These are phyloP conservation scores for Suillus ampliporus DNA, from an alignment of 768 basidiomycete species.

Conservation along the genomic window DNA sequence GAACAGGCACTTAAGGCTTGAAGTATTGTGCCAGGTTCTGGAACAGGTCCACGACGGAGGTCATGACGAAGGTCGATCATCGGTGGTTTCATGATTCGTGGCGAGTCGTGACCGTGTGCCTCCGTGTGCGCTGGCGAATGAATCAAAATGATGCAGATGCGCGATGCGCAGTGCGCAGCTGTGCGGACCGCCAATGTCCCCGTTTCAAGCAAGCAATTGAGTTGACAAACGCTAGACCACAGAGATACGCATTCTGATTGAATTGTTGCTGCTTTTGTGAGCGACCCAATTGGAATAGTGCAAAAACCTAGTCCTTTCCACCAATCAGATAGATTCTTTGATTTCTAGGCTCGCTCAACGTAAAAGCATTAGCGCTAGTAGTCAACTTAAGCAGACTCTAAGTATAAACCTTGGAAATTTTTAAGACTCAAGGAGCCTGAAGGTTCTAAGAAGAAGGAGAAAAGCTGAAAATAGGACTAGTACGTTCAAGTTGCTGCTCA, in stretches of 20 bases:
- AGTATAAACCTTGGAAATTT: conserved; percentile 6
- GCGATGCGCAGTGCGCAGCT: not conserved
- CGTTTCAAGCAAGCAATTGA: not conserved
- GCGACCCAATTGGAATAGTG: not conserved
- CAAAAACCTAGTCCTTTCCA: not conserved
- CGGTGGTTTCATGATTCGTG: not conserved
- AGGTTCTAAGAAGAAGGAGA: not conserved
- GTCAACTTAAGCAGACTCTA: not conserved
- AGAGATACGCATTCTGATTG: not conserved
- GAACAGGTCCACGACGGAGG: not conserved
- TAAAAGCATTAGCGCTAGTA: not conserved
- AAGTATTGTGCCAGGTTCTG: not conserved
- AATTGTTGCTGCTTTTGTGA: not conserved
- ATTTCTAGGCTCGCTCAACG: not conserved
- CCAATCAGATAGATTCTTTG: too few relatives aligned
- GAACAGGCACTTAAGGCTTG: not conserved
- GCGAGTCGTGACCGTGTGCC: too few relatives aligned
- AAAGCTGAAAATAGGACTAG: not conserved
- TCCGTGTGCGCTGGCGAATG: not conserved
- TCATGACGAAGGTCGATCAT: not conserved
- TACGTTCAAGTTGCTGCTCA: not conserved
- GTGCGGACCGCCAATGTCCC: not conserved
- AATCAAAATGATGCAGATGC: not conserved
- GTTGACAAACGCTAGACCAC: too few relatives aligned
- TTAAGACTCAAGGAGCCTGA: not conserved